Base-by-base conservation (phyloP, 352 stramenopile genomes). In the Globisporangium rhizosaccharum region DNA sequence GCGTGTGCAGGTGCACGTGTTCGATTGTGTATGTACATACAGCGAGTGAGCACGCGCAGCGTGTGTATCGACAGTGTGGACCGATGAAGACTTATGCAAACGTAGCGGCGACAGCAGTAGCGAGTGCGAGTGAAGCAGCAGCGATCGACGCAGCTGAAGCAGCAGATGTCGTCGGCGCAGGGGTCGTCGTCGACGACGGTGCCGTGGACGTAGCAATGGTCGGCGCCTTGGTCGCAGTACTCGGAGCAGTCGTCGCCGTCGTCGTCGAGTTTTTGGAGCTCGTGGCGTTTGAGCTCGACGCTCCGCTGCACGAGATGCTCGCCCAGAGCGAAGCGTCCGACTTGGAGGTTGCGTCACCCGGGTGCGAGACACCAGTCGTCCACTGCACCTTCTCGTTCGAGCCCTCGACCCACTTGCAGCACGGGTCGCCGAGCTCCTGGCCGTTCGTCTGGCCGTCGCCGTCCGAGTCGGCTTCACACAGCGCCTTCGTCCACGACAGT, bases 391-490 rank as follows among this genome's bases (percentile, higher is more conserved):
- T 68, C 17, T 50, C 26, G 53, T 51, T 68, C 18, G 67, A 59
- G n/a, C 28, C 25, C 25, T 33, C 36, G 15, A 59, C 39, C 60
- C 61, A 59, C 47, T 75, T 61, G 52, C 77, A 87, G 61, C 69
- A 66, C 25, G 77, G 78, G 58, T 87, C 77, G 23, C 77, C 77
- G 17, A 87, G 68, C 56, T 87, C 77, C 55, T 83, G 56, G 3
- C 77, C 77, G 56, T 87, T 88, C 20, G 71, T 87, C 30, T 69
- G 58, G 14, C 76, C 76, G 56, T 87, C 77, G 20, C 67, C 64
- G 41, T 74, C 67, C 20, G 67, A 70, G 62, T 80, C 71, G n/a
- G 54, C 55, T 52, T 76, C 59, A 60, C 71, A 79, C 25, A 79
- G 54, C 6, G 63, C 62, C 8, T 59, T 46, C 12, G 56, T 79